Conservation (phyloP, 805 yeast genomes). For the Metschnikowia vanudenii region DNA sequence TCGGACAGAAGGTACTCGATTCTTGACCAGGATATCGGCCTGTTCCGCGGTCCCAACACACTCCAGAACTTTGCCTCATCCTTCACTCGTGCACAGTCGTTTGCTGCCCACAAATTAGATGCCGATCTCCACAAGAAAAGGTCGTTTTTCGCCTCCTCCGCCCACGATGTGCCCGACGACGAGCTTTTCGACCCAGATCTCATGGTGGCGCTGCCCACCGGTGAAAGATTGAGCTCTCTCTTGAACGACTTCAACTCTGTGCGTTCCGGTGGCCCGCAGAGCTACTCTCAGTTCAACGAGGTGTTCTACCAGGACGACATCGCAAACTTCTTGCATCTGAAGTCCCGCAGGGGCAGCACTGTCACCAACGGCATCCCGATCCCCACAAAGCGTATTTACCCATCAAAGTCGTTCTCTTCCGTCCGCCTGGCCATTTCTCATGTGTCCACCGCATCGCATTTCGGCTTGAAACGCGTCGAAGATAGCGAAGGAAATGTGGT, state of each 20-base stretch:
- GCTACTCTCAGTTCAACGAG: slow-evolving; percentile 26
- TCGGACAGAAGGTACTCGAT: slow-evolving; percentile 18
- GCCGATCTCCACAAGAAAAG: slow-evolving; percentile 57
- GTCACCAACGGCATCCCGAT: slow-evolving; percentile 23
- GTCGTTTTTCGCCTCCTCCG: slow-evolving; percentile 49
- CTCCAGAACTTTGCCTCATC: slow-evolving; percentile 79
- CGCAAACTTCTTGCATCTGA: slow-evolving; percentile 23
- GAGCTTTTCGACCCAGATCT: slow-evolving; percentile 68
- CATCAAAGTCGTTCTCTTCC: slow-evolving; percentile 46
- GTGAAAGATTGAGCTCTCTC: slow-evolving; percentile 63
- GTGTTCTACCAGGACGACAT: slow-evolving; percentile 43
- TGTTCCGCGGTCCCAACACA: slow-evolving; percentile 66
- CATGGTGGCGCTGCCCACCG: slow-evolving; percentile 61
- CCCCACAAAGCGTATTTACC: slow-evolving; percentile 29
- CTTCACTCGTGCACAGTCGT: slow-evolving; percentile 66
- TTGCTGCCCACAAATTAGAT: slow-evolving; percentile 48
- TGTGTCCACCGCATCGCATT: slow-evolving; percentile 46
- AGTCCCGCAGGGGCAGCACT: slow-evolving; percentile 31
- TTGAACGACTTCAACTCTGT: slow-evolving; percentile 24
- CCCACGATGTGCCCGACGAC: slow-evolving; percentile 42
- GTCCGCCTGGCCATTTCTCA: slow-evolving; percentile 36
- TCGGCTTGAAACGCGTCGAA: slow-evolving; percentile 62
- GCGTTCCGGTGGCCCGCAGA: slow-evolving; percentile 9
- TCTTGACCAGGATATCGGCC: slow-evolving; percentile 45
- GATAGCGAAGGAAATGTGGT: slow-evolving; percentile 67